Conservation (phyloP, 129 eudicot genomes). For the Centella asiatica region DNA sequence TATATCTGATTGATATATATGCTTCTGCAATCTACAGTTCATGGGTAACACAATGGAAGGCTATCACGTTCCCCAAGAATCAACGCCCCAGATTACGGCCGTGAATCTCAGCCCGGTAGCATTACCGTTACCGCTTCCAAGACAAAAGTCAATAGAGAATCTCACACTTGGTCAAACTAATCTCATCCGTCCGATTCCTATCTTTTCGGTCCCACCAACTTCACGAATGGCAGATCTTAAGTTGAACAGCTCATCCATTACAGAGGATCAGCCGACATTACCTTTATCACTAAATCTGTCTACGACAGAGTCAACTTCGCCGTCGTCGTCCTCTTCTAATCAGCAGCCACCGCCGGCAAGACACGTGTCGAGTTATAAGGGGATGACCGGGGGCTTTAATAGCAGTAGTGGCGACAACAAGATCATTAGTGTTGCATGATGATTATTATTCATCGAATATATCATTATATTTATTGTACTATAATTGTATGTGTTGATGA, state of each 20-base stretch:
- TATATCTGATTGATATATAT: slow-evolving; percentile 3
- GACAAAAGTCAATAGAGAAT: slow-evolving; percentile 22
- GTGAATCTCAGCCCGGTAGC: slow-evolving; percentile 7
- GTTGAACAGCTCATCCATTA: slow-evolving; percentile 32
- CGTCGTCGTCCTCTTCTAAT: slow-evolving; percentile 33
- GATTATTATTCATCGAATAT: not conserved
- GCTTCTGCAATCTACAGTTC: slow-evolving; percentile 6
- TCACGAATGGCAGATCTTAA: slow-evolving; percentile 71
- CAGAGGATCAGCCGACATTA: slow-evolving; percentile 11
- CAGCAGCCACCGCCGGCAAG: slow-evolving; percentile 26
- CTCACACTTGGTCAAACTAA: slow-evolving; percentile 32
- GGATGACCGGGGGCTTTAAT: slow-evolving; percentile 46
- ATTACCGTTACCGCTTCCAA: slow-evolving; percentile 23
- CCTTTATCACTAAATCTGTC: slow-evolving; percentile 59
- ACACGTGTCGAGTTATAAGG: slow-evolving; percentile 42
- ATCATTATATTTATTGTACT: not conserved
- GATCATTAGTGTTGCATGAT: slow-evolving; percentile 84
- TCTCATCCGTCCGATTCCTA: slow-evolving; percentile 50
- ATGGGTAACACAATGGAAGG: slow-evolving; percentile 16
- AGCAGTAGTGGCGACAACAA: slow-evolving; percentile 69
- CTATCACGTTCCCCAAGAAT: slow-evolving; percentile 25
- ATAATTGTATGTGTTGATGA: not conserved
- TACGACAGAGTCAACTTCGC: slow-evolving; percentile 18
- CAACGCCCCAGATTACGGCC: slow-evolving; percentile 2
- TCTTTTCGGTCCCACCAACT: slow-evolving; percentile 63